Evolutionary conservation across 257 asterid genomes (phyloP).

Genomic region (Solanum rostratum): DNA sequence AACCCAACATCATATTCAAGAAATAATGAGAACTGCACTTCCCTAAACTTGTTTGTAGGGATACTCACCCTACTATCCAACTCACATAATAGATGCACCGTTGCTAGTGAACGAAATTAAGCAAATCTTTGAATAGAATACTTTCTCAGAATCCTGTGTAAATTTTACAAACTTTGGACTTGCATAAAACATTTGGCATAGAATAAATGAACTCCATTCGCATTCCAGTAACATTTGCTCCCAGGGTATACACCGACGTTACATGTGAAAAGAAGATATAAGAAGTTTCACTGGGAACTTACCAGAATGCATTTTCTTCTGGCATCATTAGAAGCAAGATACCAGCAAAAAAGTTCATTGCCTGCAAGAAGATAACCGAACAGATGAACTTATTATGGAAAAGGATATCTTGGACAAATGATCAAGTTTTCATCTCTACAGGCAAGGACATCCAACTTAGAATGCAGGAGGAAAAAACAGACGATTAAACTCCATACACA

Average conservation of each 20-base stretch:
- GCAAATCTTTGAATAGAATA: not conserved
- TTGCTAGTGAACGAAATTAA: not conserved
- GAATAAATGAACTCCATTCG: not conserved
- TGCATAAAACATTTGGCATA: not conserved
- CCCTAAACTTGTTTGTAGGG: not conserved
- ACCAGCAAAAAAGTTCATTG: constrained; percentile 95
- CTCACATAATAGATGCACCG: not conserved
- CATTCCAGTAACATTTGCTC: not conserved
- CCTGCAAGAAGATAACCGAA: constrained; percentile 36
- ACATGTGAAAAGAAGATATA: not conserved
- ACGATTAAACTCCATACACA: not conserved
- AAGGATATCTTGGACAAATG: not conserved
- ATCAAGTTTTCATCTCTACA: not conserved
- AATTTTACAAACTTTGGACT: not conserved
- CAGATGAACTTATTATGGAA: not conserved
- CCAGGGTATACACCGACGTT: not conserved
- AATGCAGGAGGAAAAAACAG: not conserved
- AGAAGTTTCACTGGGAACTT: constrained; percentile 22
- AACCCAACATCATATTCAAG: not conserved
- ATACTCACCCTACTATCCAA: not conserved
- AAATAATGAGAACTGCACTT: not conserved
- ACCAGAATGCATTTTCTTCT: constrained; percentile 97
- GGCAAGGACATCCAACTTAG: not conserved
- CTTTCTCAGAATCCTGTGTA: not conserved
- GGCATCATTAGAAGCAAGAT: constrained; percentile 92